These are phyloP conservation scores for Tolypocladium cylindrosporum DNA, from an alignment of 2,329 filamentous ascomycete genomes.

Conservation along the genomic window DNA sequence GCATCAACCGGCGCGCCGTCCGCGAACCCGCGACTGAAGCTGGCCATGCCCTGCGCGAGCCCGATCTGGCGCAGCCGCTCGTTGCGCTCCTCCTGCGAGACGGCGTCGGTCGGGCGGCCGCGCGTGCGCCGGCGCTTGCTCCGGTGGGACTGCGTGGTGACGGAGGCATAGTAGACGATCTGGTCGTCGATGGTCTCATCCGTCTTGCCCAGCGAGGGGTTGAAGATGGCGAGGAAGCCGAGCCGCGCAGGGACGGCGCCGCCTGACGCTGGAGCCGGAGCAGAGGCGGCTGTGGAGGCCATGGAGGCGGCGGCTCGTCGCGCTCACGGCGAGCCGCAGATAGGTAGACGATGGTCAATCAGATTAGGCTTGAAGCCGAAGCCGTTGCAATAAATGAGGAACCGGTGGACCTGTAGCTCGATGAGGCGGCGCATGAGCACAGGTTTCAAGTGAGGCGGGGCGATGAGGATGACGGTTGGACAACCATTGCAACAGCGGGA, in stretches of 20 bases:
- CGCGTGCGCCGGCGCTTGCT: conserved; percentile 32
- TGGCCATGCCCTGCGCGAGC: conserved; percentile 91
- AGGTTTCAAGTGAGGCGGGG: neutral
- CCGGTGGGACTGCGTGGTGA: conserved; percentile 29
- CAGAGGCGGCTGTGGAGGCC: neutral
- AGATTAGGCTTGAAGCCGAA: neutral
- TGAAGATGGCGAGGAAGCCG: conserved; percentile 90
- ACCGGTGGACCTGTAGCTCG: neutral
- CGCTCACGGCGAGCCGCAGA: neutral
- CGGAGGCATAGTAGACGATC: conserved; percentile 85
- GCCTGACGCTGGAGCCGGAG: conserved; percentile 3
- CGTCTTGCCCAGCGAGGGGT: conserved; percentile 62
- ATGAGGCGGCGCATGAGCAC: neutral
- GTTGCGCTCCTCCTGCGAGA: conserved; percentile 61
- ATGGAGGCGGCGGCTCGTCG: neutral
- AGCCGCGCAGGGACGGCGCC: conserved; percentile 60
- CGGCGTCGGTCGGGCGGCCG: conserved; percentile 29
- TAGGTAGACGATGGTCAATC: neutral
- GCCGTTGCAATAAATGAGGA: neutral
- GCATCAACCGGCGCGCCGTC: conserved; percentile 66
- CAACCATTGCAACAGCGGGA: too few species aligned
- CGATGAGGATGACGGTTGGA: neutral
- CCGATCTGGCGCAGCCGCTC: conserved; percentile 87
- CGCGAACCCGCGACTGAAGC: conserved; percentile 83
- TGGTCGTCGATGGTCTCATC: conserved; percentile 60